Evolutionary conservation across 805 yeast species (phyloP), one percentile per base, ranked within the genome.

Genomic region (Nakazawaea peltata): DNA sequence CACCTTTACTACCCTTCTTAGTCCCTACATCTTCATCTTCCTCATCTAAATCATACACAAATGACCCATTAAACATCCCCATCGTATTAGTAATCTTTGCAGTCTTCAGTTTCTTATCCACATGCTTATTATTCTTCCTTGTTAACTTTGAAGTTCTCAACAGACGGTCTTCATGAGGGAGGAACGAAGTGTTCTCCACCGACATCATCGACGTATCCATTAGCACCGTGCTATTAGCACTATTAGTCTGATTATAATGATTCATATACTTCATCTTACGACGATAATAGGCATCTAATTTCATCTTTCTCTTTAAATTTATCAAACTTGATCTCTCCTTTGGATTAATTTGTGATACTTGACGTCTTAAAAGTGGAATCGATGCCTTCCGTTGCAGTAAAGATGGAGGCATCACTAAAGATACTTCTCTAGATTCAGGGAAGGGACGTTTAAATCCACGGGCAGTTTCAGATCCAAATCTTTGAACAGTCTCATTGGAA

Each of bases 231-330:
- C 11, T 25, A 24, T 34, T 34, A 12, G 30, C 29, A 12, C 17
- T 13, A 21, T 26, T 12, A 18, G 26, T 35, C 19, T 32, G 33
- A 16, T 29, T 32, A 15, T 32, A 37, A 19, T 32, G 28, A 25
- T 32, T 37, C 36, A 37, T 24, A 25, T 37, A 37, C n/a, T 37
- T 37, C 40, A 37, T 37, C 18, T 32, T 37, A 6, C 33, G 18
- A 21, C 19, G 28, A 26, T 37, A 37, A 28, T 37, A 37, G 16
- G 40, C 35, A 25, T 37, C 40, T 21, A 32, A 23, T 17, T 37
- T 37, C 40, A 37, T 37, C 19, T 37, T 37, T n/a, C 33, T 22
- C 19, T 37, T 37, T 23, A 37, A 32, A 24, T 32, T 28, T 21
- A 37, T 37, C 27, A 37, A 32, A 28, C 29, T 32, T 5, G 40